Evolutionary conservation across 108 stramenopile genomes (phyloP).

Genomic region (Asterionellopsis glacialis): DNA sequence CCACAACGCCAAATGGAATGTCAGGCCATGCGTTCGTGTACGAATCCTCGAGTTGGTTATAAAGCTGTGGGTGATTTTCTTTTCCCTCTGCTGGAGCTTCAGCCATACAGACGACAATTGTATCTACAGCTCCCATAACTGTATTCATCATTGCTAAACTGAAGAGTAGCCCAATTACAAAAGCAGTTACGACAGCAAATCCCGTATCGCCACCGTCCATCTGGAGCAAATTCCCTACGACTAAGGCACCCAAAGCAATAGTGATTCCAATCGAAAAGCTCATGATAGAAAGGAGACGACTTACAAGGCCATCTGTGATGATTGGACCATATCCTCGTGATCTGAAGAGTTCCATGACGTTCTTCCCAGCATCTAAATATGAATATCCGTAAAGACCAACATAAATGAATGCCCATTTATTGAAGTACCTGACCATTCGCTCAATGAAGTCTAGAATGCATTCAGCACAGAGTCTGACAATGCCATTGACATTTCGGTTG

Average conservation of each 20-base stretch:
- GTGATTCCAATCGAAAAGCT: slow-evolving; percentile 53
- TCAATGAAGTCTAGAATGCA: slow-evolving; percentile 65
- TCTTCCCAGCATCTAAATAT: slow-evolving; percentile 62
- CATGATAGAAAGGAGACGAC: slow-evolving; percentile 50
- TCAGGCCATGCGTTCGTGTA: slow-evolving; percentile 46
- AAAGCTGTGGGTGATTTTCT: slow-evolving; percentile 64
- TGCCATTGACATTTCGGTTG: slow-evolving; percentile 10
- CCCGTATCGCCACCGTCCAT: background rate
- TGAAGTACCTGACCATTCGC: slow-evolving; percentile 64
- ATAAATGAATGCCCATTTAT: slow-evolving; percentile 70
- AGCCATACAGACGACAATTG: slow-evolving; percentile 86
- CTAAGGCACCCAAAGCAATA: slow-evolving; percentile 23
- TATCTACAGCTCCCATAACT: slow-evolving; percentile 76
- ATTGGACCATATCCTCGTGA: slow-evolving; percentile 81
- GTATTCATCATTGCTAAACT: slow-evolving; percentile 45
- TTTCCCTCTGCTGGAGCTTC: slow-evolving; percentile 81
- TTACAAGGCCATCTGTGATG: slow-evolving; percentile 75
- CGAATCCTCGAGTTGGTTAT: slow-evolving; percentile 41
- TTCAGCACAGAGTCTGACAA: slow-evolving; percentile 40
- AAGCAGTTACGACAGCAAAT: slow-evolving; percentile 1
- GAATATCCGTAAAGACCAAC: slow-evolving; percentile 58
- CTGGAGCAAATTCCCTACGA: slow-evolving; percentile 6
- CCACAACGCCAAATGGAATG: no score
- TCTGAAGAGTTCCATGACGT: slow-evolving; percentile 72
- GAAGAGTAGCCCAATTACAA: slow-evolving; percentile 46